Conservation (phyloP, 2,329 filamentous ascomycete genomes). For the Trichoderma semiorbis region DNA sequence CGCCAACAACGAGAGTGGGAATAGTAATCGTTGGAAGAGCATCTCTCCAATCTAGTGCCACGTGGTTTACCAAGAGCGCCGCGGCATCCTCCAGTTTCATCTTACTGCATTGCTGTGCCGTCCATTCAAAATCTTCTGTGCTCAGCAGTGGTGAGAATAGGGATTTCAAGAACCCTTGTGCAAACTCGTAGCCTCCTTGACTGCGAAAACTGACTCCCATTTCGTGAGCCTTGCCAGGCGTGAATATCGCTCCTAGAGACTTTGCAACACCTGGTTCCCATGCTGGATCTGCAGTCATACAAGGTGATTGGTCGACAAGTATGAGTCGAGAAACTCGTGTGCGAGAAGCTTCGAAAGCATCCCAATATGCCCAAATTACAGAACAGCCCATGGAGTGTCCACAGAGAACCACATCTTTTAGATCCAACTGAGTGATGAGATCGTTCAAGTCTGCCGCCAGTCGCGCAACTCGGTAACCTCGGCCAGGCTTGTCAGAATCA, state of each 20-base stretch:
- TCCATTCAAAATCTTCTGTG: conserved; percentile 27
- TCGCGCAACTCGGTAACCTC: conserved; percentile 30
- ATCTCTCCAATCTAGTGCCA: conserved; percentile 29
- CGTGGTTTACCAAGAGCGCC: conserved; percentile 28
- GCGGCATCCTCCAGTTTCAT: conserved; percentile 26
- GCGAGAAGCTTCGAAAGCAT: conserved; percentile 27
- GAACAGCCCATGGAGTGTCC: conserved; percentile 37
- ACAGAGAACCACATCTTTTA: conserved; percentile 30
- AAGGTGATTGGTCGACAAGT: conserved; percentile 30
- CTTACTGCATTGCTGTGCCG: conserved; percentile 26
- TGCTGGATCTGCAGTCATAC: conserved; percentile 26
- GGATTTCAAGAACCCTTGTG: conserved; percentile 20
- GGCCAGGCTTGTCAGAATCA: conserved; percentile 32
- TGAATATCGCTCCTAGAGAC: conserved; percentile 25
- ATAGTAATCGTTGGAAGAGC: conserved; percentile 30
- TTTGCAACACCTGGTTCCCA: conserved; percentile 27
- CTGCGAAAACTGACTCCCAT: neutral
- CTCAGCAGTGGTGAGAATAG: conserved; percentile 27
- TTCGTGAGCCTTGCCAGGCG: conserved; percentile 14
- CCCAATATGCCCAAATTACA: conserved; percentile 33
- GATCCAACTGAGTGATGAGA: conserved; percentile 28
- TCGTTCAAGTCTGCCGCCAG: conserved; percentile 30
- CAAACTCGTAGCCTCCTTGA: conserved; percentile 16
- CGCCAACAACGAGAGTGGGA: conserved; percentile 29
- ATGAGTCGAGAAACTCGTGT: conserved; percentile 27